Evolutionary conservation across 805 yeast genomes (phyloP), one percentile per base, ranked within the genome.

Genomic region (Spencermartinsiella europaea): DNA sequence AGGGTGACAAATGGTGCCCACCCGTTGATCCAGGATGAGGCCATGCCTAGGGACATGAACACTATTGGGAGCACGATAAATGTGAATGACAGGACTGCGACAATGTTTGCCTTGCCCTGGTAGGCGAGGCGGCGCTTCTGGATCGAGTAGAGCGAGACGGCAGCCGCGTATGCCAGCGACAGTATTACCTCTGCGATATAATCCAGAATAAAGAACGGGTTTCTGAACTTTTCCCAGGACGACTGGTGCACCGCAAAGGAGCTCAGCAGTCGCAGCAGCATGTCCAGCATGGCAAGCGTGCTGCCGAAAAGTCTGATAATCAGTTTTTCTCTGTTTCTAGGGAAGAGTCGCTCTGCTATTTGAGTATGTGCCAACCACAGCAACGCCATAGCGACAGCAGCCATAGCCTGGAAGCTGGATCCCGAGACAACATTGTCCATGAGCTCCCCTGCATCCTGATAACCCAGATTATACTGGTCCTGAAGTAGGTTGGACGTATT

Each of bases 331-430:
- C 61, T 36, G 50, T 64, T 55, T 54, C 68, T 40, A 54, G 59
- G 64, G 50, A 69, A 74, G 34, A 66, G 53, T n/a, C 69, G 44
- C 21, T 71, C 50, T 14, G 72, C 62, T 7, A 81, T 69, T 55
- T 81, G 83, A 3, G 75, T 56, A 72, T 80, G 79, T 1, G 81
- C 80, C n/a, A 73, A 50, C 65, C 73, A 72, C 4, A 75, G 66
- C n/a, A 78, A 58, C 0, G 73, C 42, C 47, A 69, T 71, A 7
- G 74, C 60, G 3, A 83, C 34, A 2, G 71, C 60, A 38, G 70
- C 59, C 10, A 74, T 63, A 3, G 75, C 59, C 20, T 72, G 61
- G 49, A 68, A 72, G 12, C 62, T 56, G 2, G 63, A 51, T 3
- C 70, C 65, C 31, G 62, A 65, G 42, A 71, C 69, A 7, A 81